Evolutionary conservation across 495 filamentous ascomycete species (phyloP).

Genomic region (Aspergillus incahuasiensis): DNA sequence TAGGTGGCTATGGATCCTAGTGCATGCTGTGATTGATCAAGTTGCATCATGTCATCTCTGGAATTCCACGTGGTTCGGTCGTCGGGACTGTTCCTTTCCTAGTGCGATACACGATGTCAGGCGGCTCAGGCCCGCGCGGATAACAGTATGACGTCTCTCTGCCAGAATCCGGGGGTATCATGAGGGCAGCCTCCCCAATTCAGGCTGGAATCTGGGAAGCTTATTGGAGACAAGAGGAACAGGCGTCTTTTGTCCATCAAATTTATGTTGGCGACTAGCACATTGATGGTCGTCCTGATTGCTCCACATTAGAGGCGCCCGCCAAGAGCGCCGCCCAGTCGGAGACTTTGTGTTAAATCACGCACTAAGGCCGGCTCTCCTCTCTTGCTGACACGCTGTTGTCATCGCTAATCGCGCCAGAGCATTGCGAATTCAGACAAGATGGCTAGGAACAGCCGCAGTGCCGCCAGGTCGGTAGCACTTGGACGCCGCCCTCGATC

Average conservation of each 20-base stretch:
- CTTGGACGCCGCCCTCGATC: conserved; percentile 4
- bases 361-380: neutral
- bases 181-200: neutral
- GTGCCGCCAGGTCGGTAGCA: neutral
- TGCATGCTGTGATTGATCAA: conserved; percentile 17
- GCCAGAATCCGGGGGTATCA: neutral
- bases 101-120: neutral
- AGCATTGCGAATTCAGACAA: neutral
- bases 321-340: conserved; percentile 14
- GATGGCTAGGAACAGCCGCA: neutral
- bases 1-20: conserved; percentile 6
- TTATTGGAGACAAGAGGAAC: conserved; percentile 11
- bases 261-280: neutral
- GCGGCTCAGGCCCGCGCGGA: neutral
- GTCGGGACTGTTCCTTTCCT: conserved; percentile 6
- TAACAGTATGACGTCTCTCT: conserved; percentile 1
- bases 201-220: conserved; percentile 11
- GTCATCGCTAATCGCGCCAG: conserved; percentile 10
- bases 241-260: neutral
- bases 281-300: neutral
- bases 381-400: neutral
- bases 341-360: conserved; percentile 10
- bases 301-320: conserved; percentile 8
- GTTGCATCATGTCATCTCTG: conserved; percentile 8
- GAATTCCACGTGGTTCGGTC: conserved; percentile 22